Conservation (phyloP, 129 eudicot genomes). For the Escallonia rubra region DNA sequence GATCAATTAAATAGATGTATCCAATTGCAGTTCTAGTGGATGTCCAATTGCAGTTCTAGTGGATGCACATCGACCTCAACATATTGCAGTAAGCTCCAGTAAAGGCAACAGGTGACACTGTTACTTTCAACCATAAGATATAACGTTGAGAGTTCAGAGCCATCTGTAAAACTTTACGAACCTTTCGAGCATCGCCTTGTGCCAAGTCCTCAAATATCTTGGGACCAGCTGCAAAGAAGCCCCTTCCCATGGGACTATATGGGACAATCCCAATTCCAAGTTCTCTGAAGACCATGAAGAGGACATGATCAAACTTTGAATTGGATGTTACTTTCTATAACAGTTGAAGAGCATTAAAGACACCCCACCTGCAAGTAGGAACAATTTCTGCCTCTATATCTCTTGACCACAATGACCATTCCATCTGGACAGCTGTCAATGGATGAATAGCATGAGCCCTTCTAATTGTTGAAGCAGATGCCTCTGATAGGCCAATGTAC, state of each 20-base stretch:
- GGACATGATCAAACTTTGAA: no score
- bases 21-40: no score
- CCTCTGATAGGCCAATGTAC: conserved; percentile 67
- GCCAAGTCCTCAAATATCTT: conserved; percentile 38
- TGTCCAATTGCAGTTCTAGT: no score
- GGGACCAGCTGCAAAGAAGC: conserved; percentile 41
- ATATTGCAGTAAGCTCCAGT: no score
- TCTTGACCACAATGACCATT: conserved; percentile 17
- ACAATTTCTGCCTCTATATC: conserved; percentile 28
- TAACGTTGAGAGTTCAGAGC: background rate
- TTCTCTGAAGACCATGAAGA: conserved; percentile 31
- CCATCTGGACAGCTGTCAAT: no score
- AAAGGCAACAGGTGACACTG: background rate
- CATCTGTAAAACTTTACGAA: conserved; percentile 18
- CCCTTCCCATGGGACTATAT: conserved; percentile 51
- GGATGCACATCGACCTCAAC: no score
- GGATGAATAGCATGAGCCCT: background rate
- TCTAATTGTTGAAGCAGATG: conserved; percentile 60
- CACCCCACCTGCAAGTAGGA: no score
- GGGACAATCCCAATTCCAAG: conserved; percentile 68
- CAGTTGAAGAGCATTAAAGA: no score
- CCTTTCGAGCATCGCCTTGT: conserved; percentile 44
- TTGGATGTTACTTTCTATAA: no score
- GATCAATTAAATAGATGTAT: no score
- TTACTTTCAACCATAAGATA: background rate